Conservation (phyloP, 2,329 filamentous ascomycete species). For the Fusarium sp. region DNA sequence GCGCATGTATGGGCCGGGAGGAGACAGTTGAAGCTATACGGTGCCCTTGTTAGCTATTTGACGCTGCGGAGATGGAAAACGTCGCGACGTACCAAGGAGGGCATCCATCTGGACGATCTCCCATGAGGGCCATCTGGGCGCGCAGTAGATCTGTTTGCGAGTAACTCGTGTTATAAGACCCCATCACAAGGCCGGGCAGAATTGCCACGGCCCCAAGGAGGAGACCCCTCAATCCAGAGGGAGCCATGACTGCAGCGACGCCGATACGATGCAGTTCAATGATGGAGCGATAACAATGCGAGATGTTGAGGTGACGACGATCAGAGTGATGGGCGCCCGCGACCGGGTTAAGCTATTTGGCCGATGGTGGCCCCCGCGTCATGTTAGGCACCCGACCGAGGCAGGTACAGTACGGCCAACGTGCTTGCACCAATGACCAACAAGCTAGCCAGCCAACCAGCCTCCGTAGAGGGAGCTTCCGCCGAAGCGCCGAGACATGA, state of each 20-base stretch:
- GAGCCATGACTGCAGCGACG: constrained; percentile 55
- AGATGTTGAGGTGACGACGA: constrained; percentile 28
- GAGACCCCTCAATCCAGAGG: constrained; percentile 52
- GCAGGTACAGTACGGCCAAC: constrained; percentile 37
- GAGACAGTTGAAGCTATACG: constrained; percentile 92
- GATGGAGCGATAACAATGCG: constrained; percentile 30
- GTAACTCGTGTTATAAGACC: constrained; percentile 66
- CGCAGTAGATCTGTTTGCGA: constrained; percentile 71
- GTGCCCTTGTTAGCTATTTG: constrained; percentile 5
- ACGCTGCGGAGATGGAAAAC: background rate
- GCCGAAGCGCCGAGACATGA: constrained; percentile 1
- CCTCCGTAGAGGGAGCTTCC: background rate
- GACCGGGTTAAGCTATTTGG: constrained; percentile 42
- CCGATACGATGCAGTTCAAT: constrained; percentile 34
- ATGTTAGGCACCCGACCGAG: constrained; percentile 34
- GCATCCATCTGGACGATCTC: constrained; percentile 79
- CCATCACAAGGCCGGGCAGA: constrained; percentile 55
- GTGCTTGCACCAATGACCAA: constrained; percentile 8
- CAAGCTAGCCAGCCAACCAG: constrained; percentile 2
- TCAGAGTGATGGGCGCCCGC: constrained; percentile 28
- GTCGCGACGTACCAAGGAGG: constrained; percentile 73
- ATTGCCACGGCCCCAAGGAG: constrained; percentile 54
- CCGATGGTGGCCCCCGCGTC: constrained; percentile 44
- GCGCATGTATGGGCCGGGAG: constrained; percentile 91
- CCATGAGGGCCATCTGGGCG: constrained; percentile 77